A percentile compares a stretch with the other conserved stretches of the same genome.
These are phyloP conservation scores for Trametes versicolor DNA, from an alignment of 1,284 basidiomycete species.

Conservation along the genomic window DNA sequence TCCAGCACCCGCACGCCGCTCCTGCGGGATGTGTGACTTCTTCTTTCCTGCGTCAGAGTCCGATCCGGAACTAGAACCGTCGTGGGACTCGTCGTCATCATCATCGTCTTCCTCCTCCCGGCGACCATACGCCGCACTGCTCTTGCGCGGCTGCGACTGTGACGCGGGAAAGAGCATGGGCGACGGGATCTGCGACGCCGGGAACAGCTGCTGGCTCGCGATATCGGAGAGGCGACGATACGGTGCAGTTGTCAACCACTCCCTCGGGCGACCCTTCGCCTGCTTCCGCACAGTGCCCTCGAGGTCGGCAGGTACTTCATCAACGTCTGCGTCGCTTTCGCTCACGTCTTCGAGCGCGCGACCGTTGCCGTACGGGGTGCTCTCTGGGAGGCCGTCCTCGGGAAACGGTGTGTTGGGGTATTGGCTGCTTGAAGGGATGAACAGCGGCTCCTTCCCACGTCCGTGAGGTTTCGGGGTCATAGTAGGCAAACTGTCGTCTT, in stretches of 20 bases:
- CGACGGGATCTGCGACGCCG: constrained; percentile 35
- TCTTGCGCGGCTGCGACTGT: constrained; percentile 37
- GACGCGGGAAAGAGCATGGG: constrained; percentile 47
- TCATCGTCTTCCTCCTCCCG: constrained; percentile 41
- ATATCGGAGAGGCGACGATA: constrained; percentile 65
- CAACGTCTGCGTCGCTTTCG: constrained; percentile 11
- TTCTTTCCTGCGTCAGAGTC: constrained; percentile 48
- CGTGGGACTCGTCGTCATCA: constrained; percentile 46
- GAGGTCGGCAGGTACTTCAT: constrained; percentile 50
- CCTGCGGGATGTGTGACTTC: constrained; percentile 67
- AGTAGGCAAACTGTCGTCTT: not conserved
- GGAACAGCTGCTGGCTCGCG: constrained; percentile 55
- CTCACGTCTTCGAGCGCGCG: constrained; percentile 50
- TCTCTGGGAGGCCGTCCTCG: constrained; percentile 18
- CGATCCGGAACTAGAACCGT: constrained; percentile 50
- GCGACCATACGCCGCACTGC: constrained; percentile 37
- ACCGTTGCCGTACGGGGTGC: constrained; percentile 21
- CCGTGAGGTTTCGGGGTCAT: constrained; percentile 22
- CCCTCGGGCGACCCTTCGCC: constrained; percentile 35
- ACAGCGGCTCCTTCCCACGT: constrained; percentile 39
- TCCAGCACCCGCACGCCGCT: constrained; percentile 59
- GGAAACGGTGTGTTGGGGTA: constrained; percentile 32
- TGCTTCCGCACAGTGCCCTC: constrained; percentile 35
- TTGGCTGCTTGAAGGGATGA: constrained; percentile 46
- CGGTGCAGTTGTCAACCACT: constrained; percentile 36